Conservation (phyloP, 441 rosid species). For the Euphorbia schlechtendalii region DNA sequence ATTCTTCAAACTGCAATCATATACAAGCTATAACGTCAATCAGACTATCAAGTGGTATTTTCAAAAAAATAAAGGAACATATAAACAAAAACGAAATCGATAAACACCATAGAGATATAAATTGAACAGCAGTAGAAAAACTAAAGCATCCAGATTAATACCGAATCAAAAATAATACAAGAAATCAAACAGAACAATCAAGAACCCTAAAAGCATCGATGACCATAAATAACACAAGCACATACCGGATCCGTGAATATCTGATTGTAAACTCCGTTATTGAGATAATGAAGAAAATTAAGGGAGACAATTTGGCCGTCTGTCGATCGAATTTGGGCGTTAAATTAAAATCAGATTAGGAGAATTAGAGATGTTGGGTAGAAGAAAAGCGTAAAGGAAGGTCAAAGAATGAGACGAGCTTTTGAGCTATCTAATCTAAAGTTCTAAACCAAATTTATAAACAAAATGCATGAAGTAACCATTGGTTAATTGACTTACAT, state of each 20-base stretch:
- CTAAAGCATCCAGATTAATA: background rate
- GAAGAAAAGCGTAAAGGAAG: constrained; percentile 13
- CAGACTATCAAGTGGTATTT: background rate
- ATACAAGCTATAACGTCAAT: background rate
- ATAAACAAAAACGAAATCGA: too few species aligned
- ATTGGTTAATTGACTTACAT: too few species aligned
- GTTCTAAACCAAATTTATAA: too few species aligned
- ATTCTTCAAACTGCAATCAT: background rate
- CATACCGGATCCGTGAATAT: constrained; percentile 17
- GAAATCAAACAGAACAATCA: background rate
- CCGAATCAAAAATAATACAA: background rate
- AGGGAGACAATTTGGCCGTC: background rate
- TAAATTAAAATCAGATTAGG: background rate
- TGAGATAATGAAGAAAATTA: constrained; percentile 4
- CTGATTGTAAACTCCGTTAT: constrained; percentile 20
- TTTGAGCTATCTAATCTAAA: background rate
- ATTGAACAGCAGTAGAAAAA: background rate
- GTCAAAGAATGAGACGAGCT: background rate
- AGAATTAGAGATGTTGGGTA: background rate
- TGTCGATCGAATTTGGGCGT: background rate
- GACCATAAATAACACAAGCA: background rate
- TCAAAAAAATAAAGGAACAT: background rate
- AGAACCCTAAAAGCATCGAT: background rate
- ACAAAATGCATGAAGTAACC: too few species aligned
- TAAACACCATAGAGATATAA: background rate